These are phyloP conservation scores for Yamadazyma sp. DNA, from an alignment of 1,139 yeast species.

Conservation along the genomic window DNA sequence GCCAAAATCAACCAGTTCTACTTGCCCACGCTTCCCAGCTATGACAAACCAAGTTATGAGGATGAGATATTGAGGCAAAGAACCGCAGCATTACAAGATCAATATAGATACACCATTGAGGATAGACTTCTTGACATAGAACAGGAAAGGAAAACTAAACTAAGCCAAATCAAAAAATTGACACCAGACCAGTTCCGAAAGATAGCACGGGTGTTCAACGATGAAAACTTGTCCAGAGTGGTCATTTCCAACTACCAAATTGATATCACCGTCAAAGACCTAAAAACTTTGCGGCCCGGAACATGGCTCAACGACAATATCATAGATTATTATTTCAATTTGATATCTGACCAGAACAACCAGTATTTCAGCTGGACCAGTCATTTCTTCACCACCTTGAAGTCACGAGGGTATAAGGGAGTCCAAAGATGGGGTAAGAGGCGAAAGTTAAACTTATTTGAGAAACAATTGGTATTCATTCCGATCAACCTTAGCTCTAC, in stretches of 20 bases:
- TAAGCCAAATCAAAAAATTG: slow-evolving; percentile 17
- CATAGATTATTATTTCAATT: slow-evolving; percentile 75
- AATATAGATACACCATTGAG: slow-evolving; percentile 19
- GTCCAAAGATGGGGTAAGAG: slow-evolving; percentile 91
- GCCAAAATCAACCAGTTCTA: slow-evolving; percentile 15
- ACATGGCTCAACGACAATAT: slow-evolving; percentile 90
- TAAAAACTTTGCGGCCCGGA: slow-evolving; percentile 67
- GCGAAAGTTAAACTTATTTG: slow-evolving; percentile 66
- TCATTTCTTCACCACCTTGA: slow-evolving; percentile 76
- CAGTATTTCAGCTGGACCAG: slow-evolving; percentile 77
- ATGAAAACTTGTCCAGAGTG: slow-evolving; percentile 15
- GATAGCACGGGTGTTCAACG: slow-evolving; percentile 20
- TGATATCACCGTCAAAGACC: slow-evolving; percentile 65
- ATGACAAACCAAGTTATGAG: background rate
- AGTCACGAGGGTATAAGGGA: slow-evolving; percentile 71
- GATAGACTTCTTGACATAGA: slow-evolving; percentile 17
- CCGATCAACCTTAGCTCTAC: slow-evolving; percentile 82
- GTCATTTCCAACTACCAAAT: slow-evolving; percentile 40
- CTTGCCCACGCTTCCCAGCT: slow-evolving; percentile 12
- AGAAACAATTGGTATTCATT: slow-evolving; percentile 64
- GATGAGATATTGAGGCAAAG: background rate
- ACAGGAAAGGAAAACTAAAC: slow-evolving; percentile 17
- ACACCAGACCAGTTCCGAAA: slow-evolving; percentile 18
- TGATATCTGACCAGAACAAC: slow-evolving; percentile 46
- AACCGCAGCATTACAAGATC: background rate